Base-by-base conservation (phyloP, 1,139 yeast genomes). In the Yarrowia galli region DNA sequence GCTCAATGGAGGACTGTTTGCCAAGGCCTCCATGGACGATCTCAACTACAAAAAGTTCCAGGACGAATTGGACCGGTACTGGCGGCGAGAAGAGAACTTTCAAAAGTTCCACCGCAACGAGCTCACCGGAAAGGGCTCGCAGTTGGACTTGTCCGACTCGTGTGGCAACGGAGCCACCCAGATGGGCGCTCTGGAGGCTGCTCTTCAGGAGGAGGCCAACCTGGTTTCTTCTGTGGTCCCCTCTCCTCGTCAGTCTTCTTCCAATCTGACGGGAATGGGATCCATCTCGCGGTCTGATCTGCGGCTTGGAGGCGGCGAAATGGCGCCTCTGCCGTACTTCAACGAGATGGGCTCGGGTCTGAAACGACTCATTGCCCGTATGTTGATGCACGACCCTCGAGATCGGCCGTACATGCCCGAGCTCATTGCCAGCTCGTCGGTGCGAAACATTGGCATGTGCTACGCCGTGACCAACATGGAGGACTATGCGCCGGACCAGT, bases 351-450 rank as follows among this genome's bases (percentile, higher is more conserved):
- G 76, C 36, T 74, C 45, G 15, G 73, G 28, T 69, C 74, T 13
- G 74, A 74, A 35, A 68, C 70, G 71, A 58, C 67, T 73, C 25
- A 49, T 75, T 28, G 74, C 75, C 2, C 69, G 70, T 18, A 88
- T 91, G 70, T 80, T 91, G 73, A 93, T 89, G 73, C 96, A 96
- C 1, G 86, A 87, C 67, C 93, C 96, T 1, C 69, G 65, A 36
- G 81, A 95, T 72, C 82, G 97, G 77, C 89, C 91, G 67, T 89
- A 87, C 36, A 91, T 91, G 20, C 83, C 83, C 70, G 96, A 91
- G 74, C 84, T 91, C 45, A 79, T 91, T 74, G 87, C 86, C 73
- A 86, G 92, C 78, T 93, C 89, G 77, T 89, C 95, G 92, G 91
- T 92, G 3, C 79, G 95, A 71, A 92, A 89, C 75, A 89, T 89